Conservation (phyloP, 1,284 basidiomycete species). For the Fomitopsis betulina region DNA sequence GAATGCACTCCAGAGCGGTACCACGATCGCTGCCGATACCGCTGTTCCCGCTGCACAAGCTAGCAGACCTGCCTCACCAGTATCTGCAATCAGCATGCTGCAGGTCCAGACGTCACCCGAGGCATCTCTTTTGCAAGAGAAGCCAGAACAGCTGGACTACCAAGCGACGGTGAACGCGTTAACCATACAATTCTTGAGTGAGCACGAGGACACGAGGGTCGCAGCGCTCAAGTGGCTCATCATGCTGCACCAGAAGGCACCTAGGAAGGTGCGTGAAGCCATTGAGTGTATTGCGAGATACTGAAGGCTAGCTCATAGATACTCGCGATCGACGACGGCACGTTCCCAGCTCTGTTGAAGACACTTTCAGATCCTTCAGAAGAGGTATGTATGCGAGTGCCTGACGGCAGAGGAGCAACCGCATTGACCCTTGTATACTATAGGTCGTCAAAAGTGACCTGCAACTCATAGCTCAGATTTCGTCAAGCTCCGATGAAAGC, state of each 20-base stretch:
- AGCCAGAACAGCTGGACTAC: conserved; percentile 88
- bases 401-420: not conserved
- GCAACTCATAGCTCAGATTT: conserved; percentile 94
- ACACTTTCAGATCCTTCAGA: conserved; percentile 96
- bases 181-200: conserved; percentile 91
- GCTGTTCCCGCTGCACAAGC: conserved; percentile 15
- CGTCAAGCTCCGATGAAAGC: conserved; percentile 88
- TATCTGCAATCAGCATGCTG: conserved; percentile 27
- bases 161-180: conserved; percentile 89
- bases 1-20: conserved; percentile 18
- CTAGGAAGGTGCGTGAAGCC: conserved; percentile 66
- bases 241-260: conserved; percentile 98
- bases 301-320: conserved; percentile 48
- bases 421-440: not conserved
- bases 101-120: conserved; percentile 32
- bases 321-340: conserved; percentile 93
- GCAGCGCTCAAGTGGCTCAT: conserved; percentile 97
- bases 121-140: conserved; percentile 29
- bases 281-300: conserved; percentile 5
- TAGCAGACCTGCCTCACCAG: conserved; percentile 31
- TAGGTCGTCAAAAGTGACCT: conserved; percentile 95
- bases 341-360: conserved; percentile 93
- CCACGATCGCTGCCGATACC: conserved; percentile 5
- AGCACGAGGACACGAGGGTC: conserved; percentile 94
- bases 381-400: conserved; percentile 48